Evolutionary conservation across 768 basidiomycete genomes (phyloP), one percentile per base, ranked within the genome.

Genomic region (Sistotremastrum niveocremeum): DNA sequence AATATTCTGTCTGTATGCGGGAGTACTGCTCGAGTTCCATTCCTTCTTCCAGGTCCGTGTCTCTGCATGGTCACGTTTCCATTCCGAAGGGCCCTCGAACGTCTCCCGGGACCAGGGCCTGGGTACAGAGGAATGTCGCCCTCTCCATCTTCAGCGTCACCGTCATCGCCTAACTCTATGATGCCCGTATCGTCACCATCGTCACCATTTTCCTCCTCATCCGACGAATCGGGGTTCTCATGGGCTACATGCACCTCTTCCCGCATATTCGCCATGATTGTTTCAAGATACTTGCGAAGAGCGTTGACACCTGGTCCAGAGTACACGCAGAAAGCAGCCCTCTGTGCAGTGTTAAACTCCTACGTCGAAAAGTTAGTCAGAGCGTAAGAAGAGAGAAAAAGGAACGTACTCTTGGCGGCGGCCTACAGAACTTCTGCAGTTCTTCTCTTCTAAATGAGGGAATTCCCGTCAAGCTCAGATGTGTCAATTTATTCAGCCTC

Each of bases 391-490:
- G 37, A 41, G 42, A 39, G 29, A 45, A 29, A 37, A 3, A 41
- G 43, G 33, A 31, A 71, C 77, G 50, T 55, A 94, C 91, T 57
- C 75, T 69, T 9, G 95, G 95, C 20, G 90, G 83, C 36, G 79
- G 72, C 36, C 94, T 76, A 62, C 95, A 95, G 58, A 88, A 98
- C 51, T 76, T 73, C 60, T 97, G 91, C 46, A 95, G 61, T 53
- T 91, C 89, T 32, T 73, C 69, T 54, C 84, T 75, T 43, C 82
- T 77, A 68, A 99, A 98, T 5, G 89, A 79, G 6, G 81, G 81
- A 33, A 99, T 84, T n/a, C 93, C 95, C n/a, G 95, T 97, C 50
- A 99, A 64, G 62, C 90, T 94, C 41, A 99, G 72, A 66, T 99
- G 95, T 1, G 89, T 95, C 32, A 99, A 68, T 54, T 86, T 85